Base-by-base conservation (phyloP, 352 stramenopile species). In the Globisporangium cylindrosporum region DNA sequence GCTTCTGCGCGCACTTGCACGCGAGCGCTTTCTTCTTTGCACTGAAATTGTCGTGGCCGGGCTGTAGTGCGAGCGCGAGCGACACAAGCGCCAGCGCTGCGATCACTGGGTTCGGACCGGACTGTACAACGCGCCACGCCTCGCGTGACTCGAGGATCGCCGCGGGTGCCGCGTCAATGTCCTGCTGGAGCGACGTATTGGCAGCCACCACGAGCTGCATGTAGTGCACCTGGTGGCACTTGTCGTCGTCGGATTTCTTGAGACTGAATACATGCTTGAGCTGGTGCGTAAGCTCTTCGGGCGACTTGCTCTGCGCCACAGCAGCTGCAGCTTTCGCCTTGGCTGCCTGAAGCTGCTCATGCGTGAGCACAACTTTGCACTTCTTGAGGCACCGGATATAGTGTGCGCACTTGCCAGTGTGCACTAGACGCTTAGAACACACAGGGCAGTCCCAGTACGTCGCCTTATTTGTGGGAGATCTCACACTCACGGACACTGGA, bases 371-470 rank as follows among this genome's bases (percentile, higher is more conserved):
- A 25, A 66, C 36, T 4, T 36, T 61, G 58, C 65, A 70, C 41
- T 70, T 70, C 41, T 29, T 32, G 22, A 70, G 32, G 18, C 65
- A 70, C 1, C 58, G 65, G 18, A 18, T 48, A 10, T 46, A 20
- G 29, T 70, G 65, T 8, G 65, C 65, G 49, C 57, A 46, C 22
- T 70, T 64, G 12, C 57, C 65, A 10, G 65, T 61, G 24, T 57
- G 34, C 0, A 70, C 27, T 24, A 70, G 59, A 1, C 58, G 48
- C 48, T 62, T 70, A 15, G 43, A 22, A 36, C 65, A 70, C 20
- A 70, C 46, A 4, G 65, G 57, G 2, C 65, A 70, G 46, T 64
- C 58, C 65, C 66, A 71, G 51, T 71, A 71, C 38, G 38, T 62
- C 6, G 25, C 12, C n/a, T 48, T 48, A 46, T 0, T 2, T 14